Conservation (phyloP, 2,329 filamentous ascomycete species). For the Alternaria sp. region DNA sequence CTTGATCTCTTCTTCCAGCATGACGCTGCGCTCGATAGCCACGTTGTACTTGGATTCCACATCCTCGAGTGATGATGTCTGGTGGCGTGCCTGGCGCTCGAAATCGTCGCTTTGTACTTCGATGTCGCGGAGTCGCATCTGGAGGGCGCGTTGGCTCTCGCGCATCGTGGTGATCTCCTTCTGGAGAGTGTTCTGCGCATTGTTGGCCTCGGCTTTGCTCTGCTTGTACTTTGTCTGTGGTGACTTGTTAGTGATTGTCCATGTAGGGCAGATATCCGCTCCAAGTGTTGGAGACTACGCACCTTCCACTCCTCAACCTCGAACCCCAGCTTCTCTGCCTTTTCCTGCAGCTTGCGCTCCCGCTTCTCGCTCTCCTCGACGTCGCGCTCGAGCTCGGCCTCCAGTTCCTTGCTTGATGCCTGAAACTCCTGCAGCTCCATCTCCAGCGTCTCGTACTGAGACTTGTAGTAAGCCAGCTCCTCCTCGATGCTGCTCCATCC, state of each 20-base stretch:
- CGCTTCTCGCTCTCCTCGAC: constrained; percentile 94
- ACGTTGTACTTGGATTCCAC: constrained; percentile 97
- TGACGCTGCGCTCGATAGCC: constrained; percentile 86
- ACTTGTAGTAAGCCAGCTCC: constrained; percentile 91
- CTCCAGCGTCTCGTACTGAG: constrained; percentile 92
- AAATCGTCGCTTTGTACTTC: constrained; percentile 99
- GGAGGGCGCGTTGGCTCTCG: constrained; percentile 80
- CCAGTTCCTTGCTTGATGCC: constrained; percentile 89
- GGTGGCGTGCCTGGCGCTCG: constrained; percentile 93
- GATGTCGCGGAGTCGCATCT: constrained; percentile 86
- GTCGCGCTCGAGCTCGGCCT: constrained; percentile 94
- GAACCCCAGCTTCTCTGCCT: constrained; percentile 81
- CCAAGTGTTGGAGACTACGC: constrained; percentile 39
- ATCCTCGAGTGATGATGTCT: constrained; percentile 93
- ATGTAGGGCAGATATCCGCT: not conserved
- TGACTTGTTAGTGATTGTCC: constrained; percentile 4
- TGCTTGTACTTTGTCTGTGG: constrained; percentile 91
- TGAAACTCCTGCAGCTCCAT: constrained; percentile 92
- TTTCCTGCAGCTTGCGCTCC: constrained; percentile 83
- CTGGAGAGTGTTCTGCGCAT: constrained; percentile 83
- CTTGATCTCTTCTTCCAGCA: constrained; percentile 95
- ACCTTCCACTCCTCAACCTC: constrained; percentile 99
- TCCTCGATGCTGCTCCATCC: constrained; percentile 63
- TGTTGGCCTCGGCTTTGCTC: constrained; percentile 84
- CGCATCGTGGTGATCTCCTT: constrained; percentile 94